Percentiles rank a stretch among this genome's conserved stretches.
phyloP scores from a whole-genome alignment of 2,329 filamentous ascomycete species.

The Calonectria hongkongensis region DNA sequence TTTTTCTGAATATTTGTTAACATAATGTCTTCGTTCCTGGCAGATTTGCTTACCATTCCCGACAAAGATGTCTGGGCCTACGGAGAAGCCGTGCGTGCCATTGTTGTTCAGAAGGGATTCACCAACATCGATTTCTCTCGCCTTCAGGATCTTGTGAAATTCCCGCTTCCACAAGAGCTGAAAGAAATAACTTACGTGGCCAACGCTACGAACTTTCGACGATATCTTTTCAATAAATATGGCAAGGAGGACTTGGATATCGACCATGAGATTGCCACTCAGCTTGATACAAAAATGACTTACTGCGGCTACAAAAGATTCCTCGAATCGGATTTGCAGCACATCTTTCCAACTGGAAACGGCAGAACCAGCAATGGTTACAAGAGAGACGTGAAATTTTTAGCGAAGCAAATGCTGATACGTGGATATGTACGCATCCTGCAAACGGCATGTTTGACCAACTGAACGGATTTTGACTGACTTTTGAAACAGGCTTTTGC shows the following conservation, averaged over 20 bases:
- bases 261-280: conserved; percentile 54
- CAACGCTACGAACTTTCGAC: conserved; percentile 57
- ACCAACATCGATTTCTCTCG: conserved; percentile 66
- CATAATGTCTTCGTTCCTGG: conserved; percentile 13
- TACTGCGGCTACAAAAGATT: conserved; percentile 57
- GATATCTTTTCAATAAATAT: conserved; percentile 52
- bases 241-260: conserved; percentile 54
- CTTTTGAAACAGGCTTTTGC: conserved; percentile 53
- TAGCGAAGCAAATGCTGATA: conserved; percentile 58
- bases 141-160: conserved; percentile 66
- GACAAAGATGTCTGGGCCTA: conserved; percentile 70
- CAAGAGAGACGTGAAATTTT: conserved; percentile 52
- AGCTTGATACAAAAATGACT: conserved; percentile 55
- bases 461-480: not conserved
- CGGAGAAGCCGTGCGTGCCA: conserved; percentile 64
- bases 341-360: conserved; percentile 52
- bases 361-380: conserved; percentile 48
- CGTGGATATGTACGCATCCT: conserved; percentile 44
- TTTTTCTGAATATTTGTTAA: not conserved
- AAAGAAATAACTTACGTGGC: conserved; percentile 63
- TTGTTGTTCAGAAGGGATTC: conserved; percentile 62
- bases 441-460: not conserved
- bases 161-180: conserved; percentile 61
- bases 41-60: conserved; percentile 69
- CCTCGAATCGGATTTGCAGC: conserved; percentile 54